Percentiles rank a stretch among this genome's conserved stretches.
phyloP scores from a whole-genome alignment of 257 asterid genomes.

The Capsicum baccatum region DNA sequence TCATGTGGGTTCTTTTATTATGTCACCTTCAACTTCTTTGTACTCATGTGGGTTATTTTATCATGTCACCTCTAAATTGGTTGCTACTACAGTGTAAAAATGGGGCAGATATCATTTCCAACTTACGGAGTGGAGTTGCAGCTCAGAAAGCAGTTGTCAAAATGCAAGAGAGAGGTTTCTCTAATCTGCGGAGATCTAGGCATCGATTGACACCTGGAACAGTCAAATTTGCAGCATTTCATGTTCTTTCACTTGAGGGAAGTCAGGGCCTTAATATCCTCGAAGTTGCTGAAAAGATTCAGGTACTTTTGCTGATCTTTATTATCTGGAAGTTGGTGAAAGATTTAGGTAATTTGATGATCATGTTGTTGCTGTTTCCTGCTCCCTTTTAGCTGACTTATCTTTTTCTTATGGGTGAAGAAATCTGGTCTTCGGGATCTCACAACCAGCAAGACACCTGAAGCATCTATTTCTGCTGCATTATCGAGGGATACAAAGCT shows the following conservation, averaged over 20 bases:
- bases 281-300: slow-evolving; percentile 92
- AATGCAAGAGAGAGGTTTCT: slow-evolving; percentile 82
- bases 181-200: slow-evolving; percentile 77
- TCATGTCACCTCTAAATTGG: slow-evolving; percentile 5
- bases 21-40: not conserved
- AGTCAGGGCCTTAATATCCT: slow-evolving; percentile 75
- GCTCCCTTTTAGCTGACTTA: slow-evolving; percentile 22
- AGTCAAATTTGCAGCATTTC: slow-evolving; percentile 90
- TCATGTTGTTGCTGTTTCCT: slow-evolving; percentile 8
- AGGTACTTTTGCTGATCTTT: slow-evolving; percentile 52
- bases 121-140: slow-evolving; percentile 83
- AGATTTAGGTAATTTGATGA: slow-evolving; percentile 31
- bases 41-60: too few species aligned
- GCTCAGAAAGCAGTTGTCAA: slow-evolving; percentile 86
- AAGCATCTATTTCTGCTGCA: slow-evolving; percentile 97
- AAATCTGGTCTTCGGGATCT: slow-evolving; percentile 96
- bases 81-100: slow-evolving; percentile 60
- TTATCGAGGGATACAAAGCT: slow-evolving; percentile 86
- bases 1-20: not conserved
- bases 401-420: slow-evolving; percentile 43
- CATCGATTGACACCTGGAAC: slow-evolving; percentile 98
- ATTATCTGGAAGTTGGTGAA: slow-evolving; percentile 24
- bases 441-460: slow-evolving; percentile 92
- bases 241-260: slow-evolving; percentile 88
- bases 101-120: slow-evolving; percentile 63